Percentiles rank a stretch among this genome's conserved stretches.
phyloP scores from a whole-genome alignment of 495 filamentous ascomycete genomes.

The Penicillium cosmopolitanum region DNA sequence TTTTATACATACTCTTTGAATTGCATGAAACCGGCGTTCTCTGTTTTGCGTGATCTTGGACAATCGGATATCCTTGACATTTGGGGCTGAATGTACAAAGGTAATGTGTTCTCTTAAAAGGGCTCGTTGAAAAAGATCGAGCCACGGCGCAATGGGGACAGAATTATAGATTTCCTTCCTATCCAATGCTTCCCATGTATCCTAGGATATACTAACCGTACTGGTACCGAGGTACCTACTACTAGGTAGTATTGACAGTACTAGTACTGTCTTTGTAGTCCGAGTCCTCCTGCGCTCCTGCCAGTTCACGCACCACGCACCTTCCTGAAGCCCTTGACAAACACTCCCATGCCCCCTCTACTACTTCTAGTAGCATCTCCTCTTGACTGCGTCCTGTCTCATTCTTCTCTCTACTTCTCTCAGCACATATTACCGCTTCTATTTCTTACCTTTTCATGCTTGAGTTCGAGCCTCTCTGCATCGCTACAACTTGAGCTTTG shows the following conservation, averaged over 20 bases:
- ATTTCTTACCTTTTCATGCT: background rate
- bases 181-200: background rate
- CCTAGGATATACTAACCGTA: too few relatives aligned
- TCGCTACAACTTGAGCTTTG: background rate
- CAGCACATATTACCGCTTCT: too few relatives aligned
- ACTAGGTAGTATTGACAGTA: too few relatives aligned
- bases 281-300: background rate
- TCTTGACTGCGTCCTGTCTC: too few relatives aligned
- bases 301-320: background rate
- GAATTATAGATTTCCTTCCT: conserved; percentile 40
- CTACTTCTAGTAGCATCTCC: too few relatives aligned
- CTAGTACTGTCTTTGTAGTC: background rate
- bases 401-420: too few relatives aligned
- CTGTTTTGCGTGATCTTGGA: conserved; percentile 12
- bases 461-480: background rate
- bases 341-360: too few relatives aligned
- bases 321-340: conserved; percentile 4
- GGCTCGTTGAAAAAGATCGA: background rate
- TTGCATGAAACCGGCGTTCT: conserved; percentile 48
- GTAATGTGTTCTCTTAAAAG: conserved; percentile 29
- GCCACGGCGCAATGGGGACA: conserved; percentile 12
- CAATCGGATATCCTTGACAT: conserved; percentile 12
- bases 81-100: conserved; percentile 33
- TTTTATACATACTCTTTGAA: conserved; percentile 31
- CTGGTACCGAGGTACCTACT: too few relatives aligned